Evolutionary conservation across 140 eudicot species (phyloP).

Genomic region (Flaveria floridana): DNA sequence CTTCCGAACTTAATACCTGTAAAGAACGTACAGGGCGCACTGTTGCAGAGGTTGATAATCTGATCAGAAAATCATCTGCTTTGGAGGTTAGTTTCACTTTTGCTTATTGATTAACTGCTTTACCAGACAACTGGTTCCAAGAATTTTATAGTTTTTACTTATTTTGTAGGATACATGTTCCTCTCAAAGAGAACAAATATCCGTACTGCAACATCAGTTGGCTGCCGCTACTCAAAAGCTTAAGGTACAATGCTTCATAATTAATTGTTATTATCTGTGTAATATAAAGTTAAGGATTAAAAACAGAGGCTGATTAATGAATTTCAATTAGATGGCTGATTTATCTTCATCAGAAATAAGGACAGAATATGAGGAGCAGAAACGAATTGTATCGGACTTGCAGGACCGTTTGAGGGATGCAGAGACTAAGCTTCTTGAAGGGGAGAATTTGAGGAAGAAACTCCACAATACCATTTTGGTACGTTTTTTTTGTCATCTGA

Average conservation of each 20-base stretch:
- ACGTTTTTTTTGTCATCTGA: background rate
- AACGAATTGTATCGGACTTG: conserved; percentile 39
- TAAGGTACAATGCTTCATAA: conserved; percentile 38
- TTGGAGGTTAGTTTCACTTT: conserved; percentile 62
- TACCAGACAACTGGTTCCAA: background rate
- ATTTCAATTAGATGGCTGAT: conserved; percentile 58
- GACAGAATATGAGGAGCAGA: conserved; percentile 59
- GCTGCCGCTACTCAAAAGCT: conserved; percentile 63
- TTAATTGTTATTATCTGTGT: background rate
- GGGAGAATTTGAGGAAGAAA: conserved; percentile 77
- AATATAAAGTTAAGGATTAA: background rate
- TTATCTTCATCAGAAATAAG: conserved; percentile 56
- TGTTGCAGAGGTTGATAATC: conserved; percentile 40
- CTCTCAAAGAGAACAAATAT: conserved; percentile 62
- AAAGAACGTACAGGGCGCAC: conserved; percentile 60
- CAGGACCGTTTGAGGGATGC: conserved; percentile 62
- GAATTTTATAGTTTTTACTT: background rate
- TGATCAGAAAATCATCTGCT: conserved; percentile 48
- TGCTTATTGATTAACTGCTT: no score
- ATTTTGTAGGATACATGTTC: conserved; percentile 55
- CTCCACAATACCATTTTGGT: conserved; percentile 95
- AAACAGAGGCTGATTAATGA: background rate
- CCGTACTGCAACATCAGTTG: conserved; percentile 55
- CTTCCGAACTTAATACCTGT: conserved; percentile 38
- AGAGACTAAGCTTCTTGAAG: conserved; percentile 66